Evolutionary conservation across 1,139 yeast species (phyloP).

Genomic region (Pichia sp.): DNA sequence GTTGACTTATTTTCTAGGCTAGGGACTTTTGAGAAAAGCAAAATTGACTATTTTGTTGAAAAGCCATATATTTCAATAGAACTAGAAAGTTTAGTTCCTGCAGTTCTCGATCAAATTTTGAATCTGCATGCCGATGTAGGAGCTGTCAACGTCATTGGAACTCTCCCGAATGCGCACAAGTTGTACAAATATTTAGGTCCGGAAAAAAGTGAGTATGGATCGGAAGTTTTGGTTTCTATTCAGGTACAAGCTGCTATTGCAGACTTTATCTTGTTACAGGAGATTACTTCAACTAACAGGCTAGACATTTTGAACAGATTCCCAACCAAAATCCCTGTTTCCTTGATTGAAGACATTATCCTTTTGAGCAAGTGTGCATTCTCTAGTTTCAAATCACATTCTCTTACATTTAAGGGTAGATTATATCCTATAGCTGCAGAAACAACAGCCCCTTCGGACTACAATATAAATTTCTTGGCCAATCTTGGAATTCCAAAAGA

Average conservation of each 20-base stretch:
- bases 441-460: slow-evolving; percentile 49
- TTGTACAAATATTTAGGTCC: slow-evolving; percentile 23
- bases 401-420: slow-evolving; percentile 31
- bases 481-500: slow-evolving; percentile 41
- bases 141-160: slow-evolving; percentile 20
- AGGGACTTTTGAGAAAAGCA: slow-evolving; percentile 16
- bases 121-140: slow-evolving; percentile 23
- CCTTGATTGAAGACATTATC: slow-evolving; percentile 38
- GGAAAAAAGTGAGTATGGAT: slow-evolving; percentile 22
- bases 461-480: slow-evolving; percentile 44
- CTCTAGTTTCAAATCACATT: slow-evolving; percentile 29
- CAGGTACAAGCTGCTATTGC: slow-evolving; percentile 40
- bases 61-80: slow-evolving; percentile 25
- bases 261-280: slow-evolving; percentile 37
- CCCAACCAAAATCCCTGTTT: slow-evolving; percentile 30
- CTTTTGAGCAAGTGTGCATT: slow-evolving; percentile 37
- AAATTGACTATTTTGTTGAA: slow-evolving; percentile 17
- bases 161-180: slow-evolving; percentile 25
- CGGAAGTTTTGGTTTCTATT: slow-evolving; percentile 34
- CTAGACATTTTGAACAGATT: slow-evolving; percentile 20
- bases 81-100: slow-evolving; percentile 22
- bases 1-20: slow-evolving; percentile 21
- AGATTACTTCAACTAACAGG: slow-evolving; percentile 31
- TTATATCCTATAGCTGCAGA: slow-evolving; percentile 45
- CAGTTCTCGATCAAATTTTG: slow-evolving; percentile 24